Base-by-base conservation (phyloP, 1,139 yeast species). In the Zygotorulaspora mrakii region DNA sequence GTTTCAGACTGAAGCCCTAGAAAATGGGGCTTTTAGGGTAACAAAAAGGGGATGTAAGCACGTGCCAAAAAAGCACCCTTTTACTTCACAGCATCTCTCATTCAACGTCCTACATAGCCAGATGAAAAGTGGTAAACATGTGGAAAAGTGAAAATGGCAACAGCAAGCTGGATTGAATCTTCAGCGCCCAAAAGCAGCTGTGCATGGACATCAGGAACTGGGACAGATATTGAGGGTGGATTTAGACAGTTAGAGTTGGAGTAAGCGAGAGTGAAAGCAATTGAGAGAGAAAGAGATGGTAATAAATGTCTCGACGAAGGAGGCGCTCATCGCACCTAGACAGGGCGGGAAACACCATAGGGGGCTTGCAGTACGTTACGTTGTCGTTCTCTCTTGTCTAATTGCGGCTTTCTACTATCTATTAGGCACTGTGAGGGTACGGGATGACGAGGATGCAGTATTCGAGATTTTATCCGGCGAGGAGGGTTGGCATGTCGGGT, bases 251-350 rank as follows among this genome's bases (percentile, higher is more conserved):
- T 24, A 10, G 12, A 24, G 27, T 10, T 7, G n/a, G 27, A 24
- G 27, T 24, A 10, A 7, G 23, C 10, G 23, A 20, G 23, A 7
- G 23, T 7, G 23, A 20, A 7, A 20, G n/a, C n/a, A n/a, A n/a
- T n/a, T 24, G 6, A 7, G 3, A 16, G 13, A 17, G 21, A 14
- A 8, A 9, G 20, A 28, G 20, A 28, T 28, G 31, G 31, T 28
- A 16, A 28, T 28, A 28, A 28, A 28, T n/a, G 12, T 17, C 20
- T 16, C 31, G 21, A 11, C 9, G 9, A 28, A 28, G 31, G 31
- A 28, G 11, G n/a, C 31, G 4, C 31, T 28, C 31, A 17, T 16
- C 9, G 31, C 9, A 4, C 3, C 31, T 28, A 8, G 21, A 16
- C 11, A 11, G 17, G 18, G 13, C 9, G 8, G 12, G n/a, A 28